These are phyloP conservation scores for Entomortierella lignicola DNA, from an alignment of 192 early-diverging fungal genomes.

Conservation along the genomic window DNA sequence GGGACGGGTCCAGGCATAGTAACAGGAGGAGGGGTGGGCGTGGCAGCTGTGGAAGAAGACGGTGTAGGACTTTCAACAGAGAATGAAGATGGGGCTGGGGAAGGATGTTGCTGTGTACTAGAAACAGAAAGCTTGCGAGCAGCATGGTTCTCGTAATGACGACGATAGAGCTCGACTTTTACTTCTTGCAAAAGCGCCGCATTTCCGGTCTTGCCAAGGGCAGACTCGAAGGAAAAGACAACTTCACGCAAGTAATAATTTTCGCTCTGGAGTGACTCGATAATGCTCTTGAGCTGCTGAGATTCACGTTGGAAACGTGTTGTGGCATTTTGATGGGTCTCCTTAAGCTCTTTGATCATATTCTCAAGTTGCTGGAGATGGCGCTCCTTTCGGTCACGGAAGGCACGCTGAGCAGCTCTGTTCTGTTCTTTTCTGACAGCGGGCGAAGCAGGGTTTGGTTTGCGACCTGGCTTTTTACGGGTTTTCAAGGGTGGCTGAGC, in stretches of 20 bases:
- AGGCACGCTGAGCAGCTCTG: slow-evolving; percentile 88
- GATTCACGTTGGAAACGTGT: slow-evolving; percentile 52
- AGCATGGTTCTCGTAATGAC: slow-evolving; percentile 49
- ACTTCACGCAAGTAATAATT: slow-evolving; percentile 60
- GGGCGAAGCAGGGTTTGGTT: slow-evolving; percentile 69
- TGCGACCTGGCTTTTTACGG: slow-evolving; percentile 67
- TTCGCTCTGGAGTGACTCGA: slow-evolving; percentile 57
- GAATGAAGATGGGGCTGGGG: slow-evolving; percentile 5
- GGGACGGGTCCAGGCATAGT: slow-evolving; percentile 34
- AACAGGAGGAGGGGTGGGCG: slow-evolving; percentile 11
- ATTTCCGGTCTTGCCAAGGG: slow-evolving; percentile 49
- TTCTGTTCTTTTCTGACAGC: slow-evolving; percentile 80
- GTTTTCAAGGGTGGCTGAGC: slow-evolving; percentile 55
- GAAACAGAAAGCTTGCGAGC: slow-evolving; percentile 33
- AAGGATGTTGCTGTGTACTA: slow-evolving; percentile 23
- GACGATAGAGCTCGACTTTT: slow-evolving; percentile 53
- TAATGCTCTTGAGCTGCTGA: slow-evolving; percentile 39
- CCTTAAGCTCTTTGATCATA: slow-evolving; percentile 73
- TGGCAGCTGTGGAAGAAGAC: neutral
- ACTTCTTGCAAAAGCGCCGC: slow-evolving; percentile 43
- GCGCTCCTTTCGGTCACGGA: slow-evolving; percentile 86
- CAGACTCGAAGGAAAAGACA: slow-evolving; percentile 58
- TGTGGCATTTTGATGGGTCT: slow-evolving; percentile 61
- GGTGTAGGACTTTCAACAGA: slow-evolving; percentile 7
- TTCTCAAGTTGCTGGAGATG: slow-evolving; percentile 82